Conservation (phyloP, 2,329 filamentous ascomycete species). For the Pseudocercospora fijiensis region DNA sequence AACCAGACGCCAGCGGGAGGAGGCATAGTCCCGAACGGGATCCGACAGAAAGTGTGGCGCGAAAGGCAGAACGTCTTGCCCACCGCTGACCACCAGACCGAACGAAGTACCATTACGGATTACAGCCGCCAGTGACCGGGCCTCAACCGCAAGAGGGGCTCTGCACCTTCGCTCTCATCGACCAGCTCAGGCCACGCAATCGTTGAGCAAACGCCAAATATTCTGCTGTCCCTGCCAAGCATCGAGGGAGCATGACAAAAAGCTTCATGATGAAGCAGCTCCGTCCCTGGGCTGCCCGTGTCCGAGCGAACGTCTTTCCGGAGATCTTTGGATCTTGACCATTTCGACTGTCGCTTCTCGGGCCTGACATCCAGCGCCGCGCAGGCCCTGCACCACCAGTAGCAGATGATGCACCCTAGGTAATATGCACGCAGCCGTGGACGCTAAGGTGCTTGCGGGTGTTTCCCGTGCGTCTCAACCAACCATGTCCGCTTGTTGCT, state of each 20-base stretch:
- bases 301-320: conserved; percentile 27
- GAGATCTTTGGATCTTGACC: conserved; percentile 24
- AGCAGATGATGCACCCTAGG: conserved; percentile 22
- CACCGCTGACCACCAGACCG: conserved; percentile 7
- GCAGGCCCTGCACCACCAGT: conserved; percentile 17
- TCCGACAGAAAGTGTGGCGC: conserved; percentile 23
- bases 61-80: conserved; percentile 11
- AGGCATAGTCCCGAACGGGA: conserved; percentile 14
- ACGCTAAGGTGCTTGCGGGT: conserved; percentile 18
- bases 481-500: conserved; percentile 20
- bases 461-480: conserved; percentile 22
- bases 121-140: conserved; percentile 15
- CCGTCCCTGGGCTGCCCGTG: conserved; percentile 19
- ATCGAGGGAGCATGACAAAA: conserved; percentile 26
- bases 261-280: conserved; percentile 7
- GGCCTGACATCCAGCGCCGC: conserved; percentile 18
- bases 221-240: conserved; percentile 19
- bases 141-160: conserved; percentile 11
- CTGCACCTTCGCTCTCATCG: conserved; percentile 1
- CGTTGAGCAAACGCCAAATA: conserved; percentile 28
- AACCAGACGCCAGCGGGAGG: conserved; percentile 17
- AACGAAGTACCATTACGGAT: conserved; percentile 17
- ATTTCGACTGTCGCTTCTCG: conserved; percentile 17
- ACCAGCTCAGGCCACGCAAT: conserved; percentile 5
- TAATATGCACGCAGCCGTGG: conserved; percentile 22